phyloP scores from a whole-genome alignment of 1,284 basidiomycete species.

The Filobasidium uniguttulatum region DNA sequence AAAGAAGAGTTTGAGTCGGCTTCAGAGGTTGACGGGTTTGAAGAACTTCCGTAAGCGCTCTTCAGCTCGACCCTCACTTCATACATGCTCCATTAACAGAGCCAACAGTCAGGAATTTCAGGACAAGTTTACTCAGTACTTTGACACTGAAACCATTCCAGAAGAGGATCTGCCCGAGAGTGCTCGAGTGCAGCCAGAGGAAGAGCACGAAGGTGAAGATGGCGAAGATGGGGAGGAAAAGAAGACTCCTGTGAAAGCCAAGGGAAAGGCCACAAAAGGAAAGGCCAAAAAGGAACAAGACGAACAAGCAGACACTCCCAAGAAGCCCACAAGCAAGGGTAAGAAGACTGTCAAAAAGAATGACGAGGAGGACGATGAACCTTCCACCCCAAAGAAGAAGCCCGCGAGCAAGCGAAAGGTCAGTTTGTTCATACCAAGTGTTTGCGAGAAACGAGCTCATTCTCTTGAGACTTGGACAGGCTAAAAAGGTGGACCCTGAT shows the following conservation, averaged over 20 bases:
- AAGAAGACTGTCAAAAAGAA: neutral
- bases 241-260: neutral
- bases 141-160: constrained; percentile 4
- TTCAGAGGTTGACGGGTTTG: constrained; percentile 12
- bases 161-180: constrained; percentile 8
- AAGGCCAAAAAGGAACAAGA: neutral
- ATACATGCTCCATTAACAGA: neutral
- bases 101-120: constrained; percentile 1
- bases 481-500: neutral
- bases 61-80: neutral
- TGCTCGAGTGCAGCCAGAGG: constrained; percentile 4
- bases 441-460: neutral
- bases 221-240: neutral
- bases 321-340: neutral
- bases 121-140: constrained; percentile 10
- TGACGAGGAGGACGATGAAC: neutral
- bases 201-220: neutral
- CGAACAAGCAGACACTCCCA: neutral
- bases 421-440: neutral
- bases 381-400: constrained; percentile 4
- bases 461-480: neutral
- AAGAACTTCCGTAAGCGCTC: constrained; percentile 12
- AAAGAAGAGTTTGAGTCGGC: constrained; percentile 10
- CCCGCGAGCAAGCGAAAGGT: neutral
- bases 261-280: neutral